Conservation (phyloP, 495 filamentous ascomycete species). For the Neurospora discreta region DNA sequence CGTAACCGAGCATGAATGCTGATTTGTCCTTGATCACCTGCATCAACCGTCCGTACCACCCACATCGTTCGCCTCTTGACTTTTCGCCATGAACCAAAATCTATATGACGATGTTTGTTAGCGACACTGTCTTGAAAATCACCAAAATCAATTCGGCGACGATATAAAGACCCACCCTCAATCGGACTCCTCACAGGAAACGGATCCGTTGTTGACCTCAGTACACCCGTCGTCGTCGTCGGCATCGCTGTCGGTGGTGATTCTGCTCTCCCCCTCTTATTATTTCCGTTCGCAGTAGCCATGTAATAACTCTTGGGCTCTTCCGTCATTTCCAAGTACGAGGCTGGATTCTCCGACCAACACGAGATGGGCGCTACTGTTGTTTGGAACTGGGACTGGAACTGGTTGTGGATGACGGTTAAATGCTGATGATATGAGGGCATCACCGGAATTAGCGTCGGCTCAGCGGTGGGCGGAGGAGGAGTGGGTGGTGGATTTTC, state of each 20-base stretch:
- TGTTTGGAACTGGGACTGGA: constrained; percentile 4
- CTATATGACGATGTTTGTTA: background rate
- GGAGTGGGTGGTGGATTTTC: constrained; percentile 3
- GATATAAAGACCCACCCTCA: background rate
- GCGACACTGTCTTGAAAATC: background rate
- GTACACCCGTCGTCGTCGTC: background rate
- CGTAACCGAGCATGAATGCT: background rate
- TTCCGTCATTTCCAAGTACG: constrained; percentile 20
- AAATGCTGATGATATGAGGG: background rate
- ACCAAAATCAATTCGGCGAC: no score
- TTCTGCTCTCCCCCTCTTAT: background rate
- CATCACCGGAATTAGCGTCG: background rate
- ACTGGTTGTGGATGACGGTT: background rate
- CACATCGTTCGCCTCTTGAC: background rate
- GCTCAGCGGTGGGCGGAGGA: background rate
- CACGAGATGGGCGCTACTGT: background rate
- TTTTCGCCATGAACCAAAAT: background rate
- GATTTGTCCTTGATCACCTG: background rate
- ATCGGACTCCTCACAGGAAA: background rate
- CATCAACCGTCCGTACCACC: background rate
- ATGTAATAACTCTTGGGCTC: constrained; percentile 4
- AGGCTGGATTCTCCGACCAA: constrained; percentile 20
- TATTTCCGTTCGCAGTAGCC: background rate
- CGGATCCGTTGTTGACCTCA: constrained; percentile 2
- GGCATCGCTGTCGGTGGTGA: background rate